phyloP scores from a whole-genome alignment of 805 yeast species.

The Wickerhamiella nectarea region DNA sequence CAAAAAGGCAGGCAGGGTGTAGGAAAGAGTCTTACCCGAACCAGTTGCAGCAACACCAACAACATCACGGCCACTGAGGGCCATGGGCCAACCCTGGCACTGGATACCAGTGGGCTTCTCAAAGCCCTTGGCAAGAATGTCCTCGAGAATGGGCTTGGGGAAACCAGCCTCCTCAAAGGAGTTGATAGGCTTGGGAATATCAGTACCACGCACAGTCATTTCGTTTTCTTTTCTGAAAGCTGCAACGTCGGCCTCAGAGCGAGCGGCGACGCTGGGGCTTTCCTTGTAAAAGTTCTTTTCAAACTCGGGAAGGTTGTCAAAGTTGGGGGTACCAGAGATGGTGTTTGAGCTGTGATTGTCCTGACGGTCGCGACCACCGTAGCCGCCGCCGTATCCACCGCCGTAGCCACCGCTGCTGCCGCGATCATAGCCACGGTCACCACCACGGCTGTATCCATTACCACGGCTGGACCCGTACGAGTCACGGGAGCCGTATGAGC shows the following conservation, averaged over 20 bases:
- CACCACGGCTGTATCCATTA: constrained; percentile 1
- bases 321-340: constrained; percentile 38
- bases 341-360: not conserved
- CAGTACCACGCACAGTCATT: constrained; percentile 71
- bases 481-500: constrained; percentile 10
- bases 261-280: constrained; percentile 59
- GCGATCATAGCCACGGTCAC: constrained; percentile 31
- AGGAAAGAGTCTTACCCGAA: constrained; percentile 95
- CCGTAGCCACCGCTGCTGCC: constrained; percentile 25
- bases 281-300: constrained; percentile 92
- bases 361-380: constrained; percentile 14
- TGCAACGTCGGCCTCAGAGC: constrained; percentile 59
- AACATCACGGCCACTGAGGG: constrained; percentile 95
- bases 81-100: constrained; percentile 99
- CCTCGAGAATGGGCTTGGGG: constrained; percentile 82
- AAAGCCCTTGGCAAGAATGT: constrained; percentile 81
- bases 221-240: constrained; percentile 70
- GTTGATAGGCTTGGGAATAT: constrained; percentile 90
- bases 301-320: constrained; percentile 65
- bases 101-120: constrained; percentile 91
- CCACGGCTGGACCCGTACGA: not conserved
- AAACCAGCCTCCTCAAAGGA: constrained; percentile 94
- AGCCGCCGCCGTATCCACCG: constrained; percentile 22
- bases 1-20: constrained; percentile 92
- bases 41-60: constrained; percentile 99